A percentile compares a stretch with the other conserved stretches of the same genome.
Evolutionary conservation across 495 filamentous ascomycete species (phyloP).

Genomic region (Hypoxylon fragiforme): DNA sequence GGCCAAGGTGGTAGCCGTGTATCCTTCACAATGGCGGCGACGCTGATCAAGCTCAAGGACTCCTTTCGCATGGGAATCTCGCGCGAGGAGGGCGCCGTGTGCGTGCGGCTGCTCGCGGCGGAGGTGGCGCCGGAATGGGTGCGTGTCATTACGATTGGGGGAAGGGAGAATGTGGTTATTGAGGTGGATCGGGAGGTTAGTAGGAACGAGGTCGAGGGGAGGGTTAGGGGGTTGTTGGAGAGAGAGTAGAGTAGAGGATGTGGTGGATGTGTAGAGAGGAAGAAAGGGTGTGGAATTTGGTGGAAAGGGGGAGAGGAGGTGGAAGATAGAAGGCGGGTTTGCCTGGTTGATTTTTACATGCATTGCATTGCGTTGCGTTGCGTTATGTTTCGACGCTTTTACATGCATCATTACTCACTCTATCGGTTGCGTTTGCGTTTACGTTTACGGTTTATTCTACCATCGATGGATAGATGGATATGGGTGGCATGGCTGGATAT

Average conservation of each 20-base stretch:
- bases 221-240: constrained; percentile 45
- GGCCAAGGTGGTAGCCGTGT: constrained; percentile 42
- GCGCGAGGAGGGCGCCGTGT: constrained; percentile 58
- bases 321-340: background rate
- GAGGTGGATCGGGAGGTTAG: constrained; percentile 48
- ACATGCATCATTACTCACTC: too few relatives aligned
- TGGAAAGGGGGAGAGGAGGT: background rate
- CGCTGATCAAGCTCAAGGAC: constrained; percentile 61
- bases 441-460: constrained; percentile 1
- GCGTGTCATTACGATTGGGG: constrained; percentile 56
- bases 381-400: background rate
- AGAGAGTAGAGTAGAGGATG: constrained; percentile 9
- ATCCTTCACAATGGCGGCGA: constrained; percentile 63
- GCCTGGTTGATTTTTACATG: constrained; percentile 2
- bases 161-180: constrained; percentile 61
- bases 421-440: background rate
- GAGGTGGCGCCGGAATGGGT: constrained; percentile 70
- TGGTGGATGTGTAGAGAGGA: too few relatives aligned
- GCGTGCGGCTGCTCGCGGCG: constrained; percentile 56
- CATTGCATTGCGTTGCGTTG: constrained; percentile 21
- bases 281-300: too few relatives aligned
- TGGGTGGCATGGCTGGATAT: constrained; percentile 1
- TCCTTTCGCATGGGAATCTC: constrained; percentile 64
- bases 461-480: background rate
- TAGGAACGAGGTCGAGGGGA: constrained; percentile 47